Conservation (phyloP, 805 yeast genomes). For the Suhomyces vadensis region DNA sequence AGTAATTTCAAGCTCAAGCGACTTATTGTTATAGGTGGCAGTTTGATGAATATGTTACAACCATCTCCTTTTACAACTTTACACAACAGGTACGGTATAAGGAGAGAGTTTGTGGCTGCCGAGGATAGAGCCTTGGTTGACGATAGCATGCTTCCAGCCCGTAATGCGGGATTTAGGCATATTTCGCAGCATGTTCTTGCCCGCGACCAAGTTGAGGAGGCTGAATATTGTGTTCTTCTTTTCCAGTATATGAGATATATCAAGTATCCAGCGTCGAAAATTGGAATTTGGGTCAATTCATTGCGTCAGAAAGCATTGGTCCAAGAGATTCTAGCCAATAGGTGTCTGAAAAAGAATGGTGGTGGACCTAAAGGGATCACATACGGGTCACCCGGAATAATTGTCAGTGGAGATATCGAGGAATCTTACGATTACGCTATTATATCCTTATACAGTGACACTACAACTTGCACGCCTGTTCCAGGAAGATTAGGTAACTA, state of each 20-base stretch:
- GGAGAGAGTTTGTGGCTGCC: conserved; percentile 1
- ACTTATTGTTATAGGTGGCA: conserved; percentile 12
- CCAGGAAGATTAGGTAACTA: conserved; percentile 33
- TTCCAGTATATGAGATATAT: conserved; percentile 47
- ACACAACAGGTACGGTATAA: conserved; percentile 1
- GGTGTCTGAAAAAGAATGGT: not conserved
- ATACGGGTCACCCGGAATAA: conserved; percentile 21
- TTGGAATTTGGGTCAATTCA: conserved; percentile 44
- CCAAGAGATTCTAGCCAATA: conserved; percentile 34
- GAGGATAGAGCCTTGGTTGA: not conserved
- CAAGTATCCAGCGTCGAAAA: conserved; percentile 40
- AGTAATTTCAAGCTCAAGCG: conserved; percentile 5
- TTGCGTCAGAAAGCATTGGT: conserved; percentile 44
- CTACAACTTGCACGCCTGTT: conserved; percentile 23
- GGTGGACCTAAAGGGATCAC: conserved; percentile 14
- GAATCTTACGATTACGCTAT: conserved; percentile 9
- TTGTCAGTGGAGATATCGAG: conserved; percentile 2
- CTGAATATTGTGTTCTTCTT: conserved; percentile 46
- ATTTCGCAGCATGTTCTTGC: conserved; percentile 13
- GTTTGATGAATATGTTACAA: not conserved
- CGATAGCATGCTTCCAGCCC: not conserved
- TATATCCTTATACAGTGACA: conserved; percentile 5
- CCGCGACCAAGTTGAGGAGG: conserved; percentile 30
- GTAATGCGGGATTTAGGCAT: conserved; percentile 14
- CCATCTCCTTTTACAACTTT: not conserved